Evolutionary conservation across 2,329 filamentous ascomycete genomes (phyloP).

Genomic region (Chalaropsis thielavioides): DNA sequence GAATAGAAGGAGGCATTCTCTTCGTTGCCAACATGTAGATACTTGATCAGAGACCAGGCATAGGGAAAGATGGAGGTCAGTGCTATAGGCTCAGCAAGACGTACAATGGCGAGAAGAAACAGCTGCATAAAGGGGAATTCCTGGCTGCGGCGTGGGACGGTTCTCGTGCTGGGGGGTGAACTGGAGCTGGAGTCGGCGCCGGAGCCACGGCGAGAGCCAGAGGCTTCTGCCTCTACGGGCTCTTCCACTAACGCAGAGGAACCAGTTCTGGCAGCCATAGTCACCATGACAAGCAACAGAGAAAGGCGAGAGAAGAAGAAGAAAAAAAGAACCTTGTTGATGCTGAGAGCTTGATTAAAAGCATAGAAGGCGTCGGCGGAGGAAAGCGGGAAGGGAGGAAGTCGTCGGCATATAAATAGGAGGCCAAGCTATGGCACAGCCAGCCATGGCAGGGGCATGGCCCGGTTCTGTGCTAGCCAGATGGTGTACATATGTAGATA

Average conservation of each 20-base stretch:
- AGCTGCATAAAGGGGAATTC: slow-evolving; percentile 72
- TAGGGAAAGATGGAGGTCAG: slow-evolving; percentile 90
- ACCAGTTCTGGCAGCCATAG: not conserved
- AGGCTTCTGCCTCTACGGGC: not conserved
- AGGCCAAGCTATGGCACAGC: not conserved
- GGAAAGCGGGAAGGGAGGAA: not conserved
- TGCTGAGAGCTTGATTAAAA: too few relatives aligned
- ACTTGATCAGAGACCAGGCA: slow-evolving; percentile 68
- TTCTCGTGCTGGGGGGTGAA: slow-evolving; percentile 24
- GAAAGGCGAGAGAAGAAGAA: not conserved
- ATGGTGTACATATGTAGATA: too few relatives aligned
- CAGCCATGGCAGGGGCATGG: not conserved
- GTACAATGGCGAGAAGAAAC: slow-evolving; percentile 77
- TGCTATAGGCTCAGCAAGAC: slow-evolving; percentile 81
- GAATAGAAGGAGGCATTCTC: slow-evolving; percentile 76
- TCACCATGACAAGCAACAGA: not conserved
- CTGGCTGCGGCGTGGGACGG: not conserved
- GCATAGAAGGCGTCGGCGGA: not conserved
- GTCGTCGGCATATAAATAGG: not conserved
- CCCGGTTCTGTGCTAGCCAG: not conserved
- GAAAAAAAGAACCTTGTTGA: not conserved
- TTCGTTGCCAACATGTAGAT: slow-evolving; percentile 56
- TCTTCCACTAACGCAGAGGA: not conserved
- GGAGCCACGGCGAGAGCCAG: not conserved
- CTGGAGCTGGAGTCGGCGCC: not conserved